Evolutionary conservation across 2,329 filamentous ascomycete genomes (phyloP).

Genomic region (Apiospora malaysiana): DNA sequence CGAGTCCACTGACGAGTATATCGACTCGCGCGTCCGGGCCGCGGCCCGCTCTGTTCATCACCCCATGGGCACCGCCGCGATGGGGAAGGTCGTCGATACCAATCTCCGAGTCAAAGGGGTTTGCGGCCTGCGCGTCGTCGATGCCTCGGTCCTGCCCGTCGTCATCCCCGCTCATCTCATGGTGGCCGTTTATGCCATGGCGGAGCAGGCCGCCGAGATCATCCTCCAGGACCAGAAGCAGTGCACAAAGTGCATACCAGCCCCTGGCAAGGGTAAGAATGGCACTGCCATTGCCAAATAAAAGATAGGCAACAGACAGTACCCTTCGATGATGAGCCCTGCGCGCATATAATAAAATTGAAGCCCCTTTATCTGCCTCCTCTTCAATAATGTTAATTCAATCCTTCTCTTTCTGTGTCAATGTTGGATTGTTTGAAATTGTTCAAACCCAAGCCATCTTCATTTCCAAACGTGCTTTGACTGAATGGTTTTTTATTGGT

Average conservation of each 20-base stretch:
- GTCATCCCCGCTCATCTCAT: constrained; percentile 30
- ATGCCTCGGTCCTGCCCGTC: constrained; percentile 27
- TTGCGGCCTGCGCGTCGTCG: constrained; percentile 30
- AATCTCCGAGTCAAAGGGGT: constrained; percentile 30
- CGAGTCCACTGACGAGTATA: background rate
- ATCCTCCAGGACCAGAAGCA: constrained; percentile 3
- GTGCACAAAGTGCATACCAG: background rate
- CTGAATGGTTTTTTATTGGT: background rate
- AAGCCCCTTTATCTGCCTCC: background rate
- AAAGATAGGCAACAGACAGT: background rate
- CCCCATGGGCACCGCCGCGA: constrained; percentile 29
- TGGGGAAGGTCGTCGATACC: constrained; percentile 29
- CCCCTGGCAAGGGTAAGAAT: background rate
- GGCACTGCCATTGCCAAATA: background rate
- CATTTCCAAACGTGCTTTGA: background rate
- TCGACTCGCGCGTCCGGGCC: constrained; percentile 21
- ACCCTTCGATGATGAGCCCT: background rate
- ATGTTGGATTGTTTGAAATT: background rate
- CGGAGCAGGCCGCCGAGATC: constrained; percentile 11
- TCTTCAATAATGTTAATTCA: background rate
- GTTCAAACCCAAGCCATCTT: background rate
- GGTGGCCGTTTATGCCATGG: constrained; percentile 28
- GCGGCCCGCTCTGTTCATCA: constrained; percentile 25
- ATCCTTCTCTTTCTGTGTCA: background rate
- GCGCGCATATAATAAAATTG: background rate